These are phyloP conservation scores for Auricularia sp. DNA, from an alignment of 768 basidiomycete species.

Conservation along the genomic window DNA sequence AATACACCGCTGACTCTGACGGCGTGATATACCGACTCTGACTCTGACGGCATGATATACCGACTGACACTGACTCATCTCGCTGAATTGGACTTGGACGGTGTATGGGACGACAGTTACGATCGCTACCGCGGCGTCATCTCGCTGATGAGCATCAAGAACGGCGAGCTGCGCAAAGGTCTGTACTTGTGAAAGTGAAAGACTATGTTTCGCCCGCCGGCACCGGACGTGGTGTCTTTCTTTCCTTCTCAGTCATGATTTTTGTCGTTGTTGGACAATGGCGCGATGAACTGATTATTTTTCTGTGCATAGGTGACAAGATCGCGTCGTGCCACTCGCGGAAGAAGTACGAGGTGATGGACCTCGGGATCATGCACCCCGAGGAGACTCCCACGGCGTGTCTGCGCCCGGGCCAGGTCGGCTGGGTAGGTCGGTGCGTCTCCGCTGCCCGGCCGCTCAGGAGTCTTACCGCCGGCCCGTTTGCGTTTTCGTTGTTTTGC, in stretches of 20 bases:
- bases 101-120: conserved; percentile 53
- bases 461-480: not conserved
- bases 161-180: conserved; percentile 79
- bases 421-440: conserved; percentile 40
- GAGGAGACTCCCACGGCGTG: conserved; percentile 67
- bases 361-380: conserved; percentile 83
- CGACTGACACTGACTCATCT: no score
- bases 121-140: conserved; percentile 95
- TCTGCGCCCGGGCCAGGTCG: conserved; percentile 72
- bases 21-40: no score
- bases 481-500: no score
- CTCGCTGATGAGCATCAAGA: conserved; percentile 73
- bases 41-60: no score
- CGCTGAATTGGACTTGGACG: no score
- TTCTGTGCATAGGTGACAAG: conserved; percentile 58
- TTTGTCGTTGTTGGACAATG: no score
- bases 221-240: no score
- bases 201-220: no score
- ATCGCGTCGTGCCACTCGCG: conserved; percentile 76
- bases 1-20: no score
- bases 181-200: not conserved
- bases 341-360: conserved; percentile 82
- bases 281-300: not conserved
- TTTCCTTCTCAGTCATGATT: not conserved
- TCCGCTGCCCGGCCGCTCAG: not conserved